A percentile compares a stretch with the other conserved stretches of the same genome.
Evolutionary conservation across 2,329 filamentous ascomycete species (phyloP).

Genomic region (Pseudovirgaria hyperparasitica): DNA sequence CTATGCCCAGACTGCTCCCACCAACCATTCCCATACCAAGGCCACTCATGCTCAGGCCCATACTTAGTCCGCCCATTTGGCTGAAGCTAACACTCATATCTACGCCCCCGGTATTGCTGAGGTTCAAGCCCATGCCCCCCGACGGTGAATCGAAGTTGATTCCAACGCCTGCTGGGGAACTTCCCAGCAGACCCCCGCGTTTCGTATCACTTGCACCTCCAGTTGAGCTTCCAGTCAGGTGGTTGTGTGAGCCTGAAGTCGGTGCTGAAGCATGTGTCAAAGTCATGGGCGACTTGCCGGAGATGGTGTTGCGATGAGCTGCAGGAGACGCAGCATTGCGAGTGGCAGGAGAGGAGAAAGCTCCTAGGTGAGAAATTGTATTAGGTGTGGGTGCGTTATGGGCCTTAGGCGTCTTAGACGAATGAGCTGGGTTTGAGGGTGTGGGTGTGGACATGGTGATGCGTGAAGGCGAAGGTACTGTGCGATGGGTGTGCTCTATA

Average conservation of each 20-base stretch:
- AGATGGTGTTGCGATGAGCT: constrained; percentile 14
- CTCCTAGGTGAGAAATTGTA: constrained; percentile 19
- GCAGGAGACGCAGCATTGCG: constrained; percentile 24
- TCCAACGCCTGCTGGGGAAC: constrained; percentile 10
- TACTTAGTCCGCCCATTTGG: too few species aligned
- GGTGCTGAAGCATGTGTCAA: too few species aligned
- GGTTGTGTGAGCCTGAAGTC: constrained; percentile 6
- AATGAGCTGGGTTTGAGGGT: constrained; percentile 10
- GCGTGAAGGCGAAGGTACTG: neutral
- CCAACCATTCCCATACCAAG: too few species aligned
- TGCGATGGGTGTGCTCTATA: neutral
- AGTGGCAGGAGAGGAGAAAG: constrained; percentile 27
- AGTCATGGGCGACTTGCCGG: constrained; percentile 25
- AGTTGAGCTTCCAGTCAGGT: constrained; percentile 6
- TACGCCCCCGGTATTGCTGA: constrained; percentile 25
- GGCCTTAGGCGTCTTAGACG: constrained; percentile 1
- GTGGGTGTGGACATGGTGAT: constrained; percentile 24
- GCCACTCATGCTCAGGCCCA: constrained; percentile 29
- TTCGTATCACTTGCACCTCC: constrained; percentile 4
- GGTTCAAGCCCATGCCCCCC: constrained; percentile 27
- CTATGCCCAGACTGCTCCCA: constrained; percentile 22
- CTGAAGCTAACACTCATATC: constrained; percentile 27
- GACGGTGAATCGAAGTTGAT: constrained; percentile 29
- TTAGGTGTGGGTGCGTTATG: constrained; percentile 17
- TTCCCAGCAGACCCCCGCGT: constrained; percentile 7